Base-by-base conservation (phyloP, 164 flowering plant genomes). In the Piper longum region DNA sequence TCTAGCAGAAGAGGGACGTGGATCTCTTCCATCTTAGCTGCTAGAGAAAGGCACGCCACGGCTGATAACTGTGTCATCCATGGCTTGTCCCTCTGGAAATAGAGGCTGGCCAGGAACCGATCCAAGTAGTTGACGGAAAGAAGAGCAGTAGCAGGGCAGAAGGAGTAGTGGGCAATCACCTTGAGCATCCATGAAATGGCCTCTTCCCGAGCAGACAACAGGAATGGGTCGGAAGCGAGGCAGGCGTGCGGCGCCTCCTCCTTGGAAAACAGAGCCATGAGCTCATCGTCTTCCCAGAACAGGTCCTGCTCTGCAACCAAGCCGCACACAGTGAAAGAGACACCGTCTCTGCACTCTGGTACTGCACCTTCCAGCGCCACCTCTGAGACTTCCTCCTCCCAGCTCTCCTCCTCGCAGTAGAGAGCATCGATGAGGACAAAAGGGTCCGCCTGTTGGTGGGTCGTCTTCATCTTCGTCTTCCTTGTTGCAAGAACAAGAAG, bases 1-100 rank as follows among this genome's bases (percentile, higher is more conserved):
- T 88, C 96, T 62, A 88, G 63, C 7, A 88, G 76, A 60, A 84
- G 86, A 9, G 93, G 96, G 0, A 88, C 93, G 55, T 81, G 85
- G 71, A 85, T 83, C 74, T 91, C 98, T 62, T 91, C 98, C 58
- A 91, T 81, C 55, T 91, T 91, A 17, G 98, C 93, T 56, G 96
- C 98, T 3, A 91, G 62, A 60, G 98, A 87, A 43, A 91, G 78
- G 69, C 95, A 91, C 71, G 96, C 87, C 48, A 91, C 95, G 17
- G 98, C 84, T 19, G 78, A 76, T 5, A 91, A 85, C 44, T 87
- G 98, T 56, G 72, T 71, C 91, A 80, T 88, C 98, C 98, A 91
- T 48, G 90, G 92, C 79, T 83, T 83, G 54, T 86, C 85, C 56
- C 66, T 72, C 63, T 80, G 81, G 58, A 75, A 77, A 16, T 71